A percentile compares a stretch with the other conserved stretches of the same genome.
Conservation (phyloP, 495 filamentous ascomycete genomes). For the Daldinia grandis region DNA sequence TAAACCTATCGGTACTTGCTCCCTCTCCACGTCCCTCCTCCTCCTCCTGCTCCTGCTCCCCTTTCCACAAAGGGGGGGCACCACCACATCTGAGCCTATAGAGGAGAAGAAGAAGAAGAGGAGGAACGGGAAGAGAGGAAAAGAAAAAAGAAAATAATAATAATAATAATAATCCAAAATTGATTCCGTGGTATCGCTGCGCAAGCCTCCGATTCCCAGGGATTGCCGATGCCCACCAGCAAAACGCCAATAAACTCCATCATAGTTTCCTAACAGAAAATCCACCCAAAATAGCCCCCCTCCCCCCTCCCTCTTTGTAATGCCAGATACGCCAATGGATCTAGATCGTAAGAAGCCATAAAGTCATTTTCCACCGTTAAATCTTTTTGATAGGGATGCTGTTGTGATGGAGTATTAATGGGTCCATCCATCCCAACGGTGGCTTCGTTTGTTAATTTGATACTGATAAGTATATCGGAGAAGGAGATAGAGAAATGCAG, state of each 20-base stretch:
- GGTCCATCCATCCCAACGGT: constrained; percentile 18
- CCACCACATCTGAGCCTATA: not conserved
- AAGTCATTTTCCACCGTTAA: constrained; percentile 34
- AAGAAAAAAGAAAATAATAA: constrained; percentile 7
- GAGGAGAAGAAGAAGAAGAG: not conserved
- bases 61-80: constrained; percentile 20
- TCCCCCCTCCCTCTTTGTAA: constrained; percentile 27
- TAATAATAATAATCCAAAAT: constrained; percentile 27
- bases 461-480: constrained; percentile 38
- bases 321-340: constrained; percentile 40
- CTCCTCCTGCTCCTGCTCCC: constrained; percentile 22
- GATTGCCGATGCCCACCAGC: constrained; percentile 45
- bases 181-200: constrained; percentile 40
- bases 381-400: not conserved
- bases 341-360: constrained; percentile 42
- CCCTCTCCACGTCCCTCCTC: constrained; percentile 5
- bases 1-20: constrained; percentile 16
- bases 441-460: constrained; percentile 16
- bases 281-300: constrained; percentile 19
- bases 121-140: too few species aligned
- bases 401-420: constrained; percentile 5
- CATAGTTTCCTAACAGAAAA: constrained; percentile 37
- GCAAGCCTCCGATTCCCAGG: constrained; percentile 27
- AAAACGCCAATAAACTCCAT: constrained; percentile 49
- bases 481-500: constrained; percentile 24